These are phyloP conservation scores for Onygenales sp. DNA, from an alignment of 2,329 filamentous ascomycete species.

Conservation along the genomic window DNA sequence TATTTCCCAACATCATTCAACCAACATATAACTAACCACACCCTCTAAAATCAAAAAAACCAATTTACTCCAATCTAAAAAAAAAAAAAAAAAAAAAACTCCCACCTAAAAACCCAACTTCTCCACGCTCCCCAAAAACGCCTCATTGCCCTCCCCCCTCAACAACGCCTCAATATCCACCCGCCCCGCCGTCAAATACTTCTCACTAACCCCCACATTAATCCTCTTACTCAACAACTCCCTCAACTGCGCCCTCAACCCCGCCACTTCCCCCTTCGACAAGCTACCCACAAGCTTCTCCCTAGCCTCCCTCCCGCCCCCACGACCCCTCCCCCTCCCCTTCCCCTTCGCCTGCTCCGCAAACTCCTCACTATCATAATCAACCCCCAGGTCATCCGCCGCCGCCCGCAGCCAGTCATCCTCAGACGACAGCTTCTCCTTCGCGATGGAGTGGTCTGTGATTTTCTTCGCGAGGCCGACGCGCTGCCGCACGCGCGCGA, in stretches of 20 bases:
- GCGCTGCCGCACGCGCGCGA: conserved; percentile 65
- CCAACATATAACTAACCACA: background rate
- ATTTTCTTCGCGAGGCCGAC: conserved; percentile 77
- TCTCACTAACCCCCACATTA: conserved; percentile 80
- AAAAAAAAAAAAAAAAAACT: background rate
- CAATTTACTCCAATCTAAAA: background rate
- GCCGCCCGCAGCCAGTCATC: conserved; percentile 76
- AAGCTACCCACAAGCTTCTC: conserved; percentile 59
- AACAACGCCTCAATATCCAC: conserved; percentile 71
- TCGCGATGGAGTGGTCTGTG: conserved; percentile 71
- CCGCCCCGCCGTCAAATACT: conserved; percentile 72
- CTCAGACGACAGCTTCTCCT: conserved; percentile 75
- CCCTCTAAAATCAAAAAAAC: background rate
- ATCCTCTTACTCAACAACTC: conserved; percentile 62
- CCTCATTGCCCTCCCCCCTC: conserved; percentile 52
- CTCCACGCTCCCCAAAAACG: conserved; percentile 53
- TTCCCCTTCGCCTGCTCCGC: conserved; percentile 51
- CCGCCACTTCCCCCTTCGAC: conserved; percentile 64
- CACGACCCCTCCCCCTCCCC: conserved; percentile 62
- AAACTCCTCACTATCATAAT: conserved; percentile 85
- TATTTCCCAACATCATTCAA: too few relatives aligned
- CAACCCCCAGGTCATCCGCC: conserved; percentile 86
- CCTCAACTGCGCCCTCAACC: conserved; percentile 62
- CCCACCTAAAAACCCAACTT: conserved; percentile 29
- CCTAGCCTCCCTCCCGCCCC: conserved; percentile 63